Percentiles rank a stretch among this genome's conserved stretches.
Conservation (phyloP, 164 flowering plant genomes). For the Umbilicus rupestris region DNA sequence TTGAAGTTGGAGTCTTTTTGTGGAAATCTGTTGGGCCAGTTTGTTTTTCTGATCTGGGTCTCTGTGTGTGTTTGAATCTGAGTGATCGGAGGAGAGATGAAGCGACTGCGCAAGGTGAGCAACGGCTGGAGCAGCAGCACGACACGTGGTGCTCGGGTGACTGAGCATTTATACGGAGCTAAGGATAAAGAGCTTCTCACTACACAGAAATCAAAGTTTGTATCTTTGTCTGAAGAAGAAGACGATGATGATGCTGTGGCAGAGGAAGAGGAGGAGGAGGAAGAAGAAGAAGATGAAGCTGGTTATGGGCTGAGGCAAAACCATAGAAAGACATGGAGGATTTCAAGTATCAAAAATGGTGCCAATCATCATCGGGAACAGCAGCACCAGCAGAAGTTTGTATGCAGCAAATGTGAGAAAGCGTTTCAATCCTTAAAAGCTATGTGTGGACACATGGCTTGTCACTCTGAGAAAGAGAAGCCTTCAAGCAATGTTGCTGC, state of each 20-base stretch:
- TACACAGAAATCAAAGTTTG: slow-evolving; percentile 5
- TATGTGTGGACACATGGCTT: slow-evolving; percentile 78
- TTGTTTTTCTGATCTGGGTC: slow-evolving; percentile 4
- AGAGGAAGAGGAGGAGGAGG: too few species aligned
- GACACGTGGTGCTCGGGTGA: slow-evolving; percentile 16
- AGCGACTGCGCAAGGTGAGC: slow-evolving; percentile 27
- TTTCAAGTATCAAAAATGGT: not conserved
- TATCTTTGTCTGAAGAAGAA: not conserved
- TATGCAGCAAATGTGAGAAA: slow-evolving; percentile 33
- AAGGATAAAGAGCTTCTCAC: not conserved
- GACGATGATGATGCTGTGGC: not conserved
- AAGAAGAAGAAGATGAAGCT: not conserved
- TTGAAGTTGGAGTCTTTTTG: slow-evolving; percentile 6
- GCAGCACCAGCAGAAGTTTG: not conserved
- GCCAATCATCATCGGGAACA: too few species aligned
- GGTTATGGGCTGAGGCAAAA: slow-evolving; percentile 11
- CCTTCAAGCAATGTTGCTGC: not conserved
- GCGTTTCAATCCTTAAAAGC: slow-evolving; percentile 68
- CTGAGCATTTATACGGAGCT: slow-evolving; percentile 7
- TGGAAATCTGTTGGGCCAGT: not conserved
- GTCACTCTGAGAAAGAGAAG: slow-evolving; percentile 49
- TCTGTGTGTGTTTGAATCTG: not conserved
- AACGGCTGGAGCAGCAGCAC: slow-evolving; percentile 24
- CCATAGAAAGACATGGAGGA: slow-evolving; percentile 9
- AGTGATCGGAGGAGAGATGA: slow-evolving; percentile 14